phyloP scores from a whole-genome alignment of 2,329 filamentous ascomycete genomes.

The Didymella pomorum region DNA sequence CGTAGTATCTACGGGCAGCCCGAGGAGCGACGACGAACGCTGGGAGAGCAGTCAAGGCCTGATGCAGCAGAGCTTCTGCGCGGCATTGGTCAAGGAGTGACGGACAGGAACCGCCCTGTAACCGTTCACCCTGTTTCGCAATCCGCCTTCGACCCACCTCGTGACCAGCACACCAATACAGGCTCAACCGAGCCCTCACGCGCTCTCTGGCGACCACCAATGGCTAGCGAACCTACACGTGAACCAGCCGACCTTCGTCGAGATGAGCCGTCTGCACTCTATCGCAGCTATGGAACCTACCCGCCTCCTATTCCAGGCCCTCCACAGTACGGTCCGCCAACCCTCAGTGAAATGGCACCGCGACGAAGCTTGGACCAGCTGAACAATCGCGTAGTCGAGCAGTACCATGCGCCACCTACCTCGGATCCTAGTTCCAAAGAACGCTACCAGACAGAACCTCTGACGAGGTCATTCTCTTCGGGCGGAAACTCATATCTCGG shows the following conservation, averaged over 20 bases:
- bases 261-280: conserved; percentile 42
- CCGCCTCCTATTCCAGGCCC: conserved; percentile 33
- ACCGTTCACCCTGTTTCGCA: conserved; percentile 53
- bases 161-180: conserved; percentile 31
- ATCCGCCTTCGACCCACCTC: conserved; percentile 49
- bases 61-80: conserved; percentile 45
- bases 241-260: conserved; percentile 39
- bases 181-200: conserved; percentile 34
- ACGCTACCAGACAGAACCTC: conserved; percentile 44
- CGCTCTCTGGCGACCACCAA: conserved; percentile 43
- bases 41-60: conserved; percentile 47
- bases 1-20: conserved; percentile 39
- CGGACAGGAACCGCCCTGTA: conserved; percentile 45
- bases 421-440: conserved; percentile 49
- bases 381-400: conserved; percentile 46
- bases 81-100: conserved; percentile 27
- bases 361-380: conserved; percentile 45
- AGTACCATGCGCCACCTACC: conserved; percentile 50
- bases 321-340: conserved; percentile 34
- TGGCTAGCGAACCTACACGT: conserved; percentile 34
- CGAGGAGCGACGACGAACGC: conserved; percentile 47
- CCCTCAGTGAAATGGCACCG: conserved; percentile 44
- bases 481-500: conserved; percentile 36
- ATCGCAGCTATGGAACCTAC: conserved; percentile 45
- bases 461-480: conserved; percentile 47